Base-by-base conservation (phyloP, 2,329 filamentous ascomycete species). In the Talaromyces pinophilus region DNA sequence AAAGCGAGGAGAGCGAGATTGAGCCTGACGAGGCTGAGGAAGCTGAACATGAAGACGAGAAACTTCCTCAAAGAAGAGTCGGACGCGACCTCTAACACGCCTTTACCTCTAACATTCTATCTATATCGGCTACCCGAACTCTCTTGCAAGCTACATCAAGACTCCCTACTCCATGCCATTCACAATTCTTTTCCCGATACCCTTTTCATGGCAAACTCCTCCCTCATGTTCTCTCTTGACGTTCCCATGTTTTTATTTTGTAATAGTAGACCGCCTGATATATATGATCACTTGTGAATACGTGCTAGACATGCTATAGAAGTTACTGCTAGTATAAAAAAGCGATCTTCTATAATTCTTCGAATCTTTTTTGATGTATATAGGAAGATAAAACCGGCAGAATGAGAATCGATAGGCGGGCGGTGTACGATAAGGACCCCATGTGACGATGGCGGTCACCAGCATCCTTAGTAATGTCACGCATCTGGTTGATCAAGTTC, bases 1-100 rank as follows among this genome's bases (percentile, higher is more conserved):
- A 76, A 76, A 28, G 70, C 69, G 19, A 77, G 74, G 66, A 67
- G 13, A 38, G 22, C 25, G 76, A 79, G 66, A 77, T 80, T 28
- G 74, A 77, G 17, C 67, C 72, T 22, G 76, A 76, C 38, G 74
- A 67, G n/a, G 57, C 72, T 25, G 76, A 76, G 33, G 74, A 67
- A 15, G 57, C 19, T 25, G 62, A 55, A 19, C 25, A 64, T 40
- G 57, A 19, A 28, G 62, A 55, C 6, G 62, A 38, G 30, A 64
- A 64, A 25, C 62, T 33, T 64, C 52, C 52, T 17, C 25, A 35
- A n/a, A n/a, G 33, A 59, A 19, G 62, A 38, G 54, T 48, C 19
- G 40, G 28, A 15, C 52, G 52, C 33, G 52, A 59, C n/a, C 40
- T 64, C 33, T 64, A 35, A 59, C 19, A 42, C 6, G n/a, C 17